These are phyloP conservation scores for Dipodascopsis uninucleata DNA, from an alignment of 805 yeast genomes.

Conservation along the genomic window DNA sequence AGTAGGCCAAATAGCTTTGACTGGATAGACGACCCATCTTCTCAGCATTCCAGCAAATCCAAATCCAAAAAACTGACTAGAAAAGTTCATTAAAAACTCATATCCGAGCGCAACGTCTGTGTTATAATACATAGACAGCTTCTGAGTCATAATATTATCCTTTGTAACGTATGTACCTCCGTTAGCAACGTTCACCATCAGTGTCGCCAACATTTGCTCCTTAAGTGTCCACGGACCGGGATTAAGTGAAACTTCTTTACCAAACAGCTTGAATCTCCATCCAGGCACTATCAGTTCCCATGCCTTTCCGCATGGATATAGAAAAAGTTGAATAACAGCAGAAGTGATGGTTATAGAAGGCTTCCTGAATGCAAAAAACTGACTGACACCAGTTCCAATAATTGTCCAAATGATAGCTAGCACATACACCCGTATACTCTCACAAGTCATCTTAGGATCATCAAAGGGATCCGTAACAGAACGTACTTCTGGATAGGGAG, in stretches of 20 bases:
- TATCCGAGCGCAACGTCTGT: constrained; percentile 42
- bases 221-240: constrained; percentile 63
- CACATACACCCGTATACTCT: constrained; percentile 45
- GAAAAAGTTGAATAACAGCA: constrained; percentile 55
- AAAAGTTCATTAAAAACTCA: constrained; percentile 48
- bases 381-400: constrained; percentile 29
- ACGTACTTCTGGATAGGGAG: constrained; percentile 65
- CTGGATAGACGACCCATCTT: constrained; percentile 57
- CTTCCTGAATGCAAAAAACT: constrained; percentile 52
- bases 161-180: constrained; percentile 16
- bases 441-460: constrained; percentile 33
- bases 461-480: constrained; percentile 39
- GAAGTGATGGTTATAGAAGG: constrained; percentile 52
- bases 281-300: constrained; percentile 47
- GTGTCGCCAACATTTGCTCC: constrained; percentile 62
- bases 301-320: constrained; percentile 56
- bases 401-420: constrained; percentile 36
- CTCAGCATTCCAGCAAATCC: constrained; percentile 63
- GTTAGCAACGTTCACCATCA: constrained; percentile 32
- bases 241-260: constrained; percentile 41
- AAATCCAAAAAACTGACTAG: constrained; percentile 64
- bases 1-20: constrained; percentile 69
- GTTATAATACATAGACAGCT: constrained; percentile 24
- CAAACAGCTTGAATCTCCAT: constrained; percentile 41
- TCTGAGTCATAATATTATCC: constrained; percentile 39